Evolutionary conservation across 2,329 filamentous ascomycete species (phyloP).

Genomic region (Sporothrix brunneoviolacea): DNA sequence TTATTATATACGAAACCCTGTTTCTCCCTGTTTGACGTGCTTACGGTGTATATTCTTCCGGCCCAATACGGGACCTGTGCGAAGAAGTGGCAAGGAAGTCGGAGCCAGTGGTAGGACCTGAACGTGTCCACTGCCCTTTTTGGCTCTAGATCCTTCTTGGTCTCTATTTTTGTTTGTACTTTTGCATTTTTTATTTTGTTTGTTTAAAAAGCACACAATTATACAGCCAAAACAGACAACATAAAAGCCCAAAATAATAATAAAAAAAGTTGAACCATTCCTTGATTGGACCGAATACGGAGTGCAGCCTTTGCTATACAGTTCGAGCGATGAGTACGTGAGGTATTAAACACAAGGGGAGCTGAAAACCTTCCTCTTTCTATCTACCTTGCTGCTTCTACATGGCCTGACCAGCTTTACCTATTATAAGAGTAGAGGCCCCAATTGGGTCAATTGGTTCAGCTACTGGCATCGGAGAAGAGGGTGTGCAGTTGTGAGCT

Average conservation of each 20-base stretch:
- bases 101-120: too few relatives aligned
- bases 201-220: neutral
- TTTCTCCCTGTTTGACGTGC: slow-evolving; percentile 1
- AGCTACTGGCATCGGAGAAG: too few relatives aligned
- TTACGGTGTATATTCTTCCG: neutral
- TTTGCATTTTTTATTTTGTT: neutral
- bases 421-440: too few relatives aligned
- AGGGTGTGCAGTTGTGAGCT: too few relatives aligned
- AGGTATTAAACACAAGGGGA: neutral
- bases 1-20: slow-evolving; percentile 3
- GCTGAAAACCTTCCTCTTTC: neutral
- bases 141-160: too few relatives aligned
- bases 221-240: neutral
- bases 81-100: too few relatives aligned
- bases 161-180: neutral
- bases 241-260: neutral
- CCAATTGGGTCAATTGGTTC: neutral
- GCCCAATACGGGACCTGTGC: neutral
- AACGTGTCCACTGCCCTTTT: too few relatives aligned
- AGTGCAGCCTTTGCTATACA: too few relatives aligned
- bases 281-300: too few relatives aligned
- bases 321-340: too few relatives aligned
- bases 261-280: neutral
- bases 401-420: neutral
- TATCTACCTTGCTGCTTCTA: neutral